Percentiles rank a stretch among this genome's conserved stretches.
These are phyloP conservation scores for Nemania sp. DNA, from an alignment of 2,329 filamentous ascomycete genomes.

Conservation along the genomic window DNA sequence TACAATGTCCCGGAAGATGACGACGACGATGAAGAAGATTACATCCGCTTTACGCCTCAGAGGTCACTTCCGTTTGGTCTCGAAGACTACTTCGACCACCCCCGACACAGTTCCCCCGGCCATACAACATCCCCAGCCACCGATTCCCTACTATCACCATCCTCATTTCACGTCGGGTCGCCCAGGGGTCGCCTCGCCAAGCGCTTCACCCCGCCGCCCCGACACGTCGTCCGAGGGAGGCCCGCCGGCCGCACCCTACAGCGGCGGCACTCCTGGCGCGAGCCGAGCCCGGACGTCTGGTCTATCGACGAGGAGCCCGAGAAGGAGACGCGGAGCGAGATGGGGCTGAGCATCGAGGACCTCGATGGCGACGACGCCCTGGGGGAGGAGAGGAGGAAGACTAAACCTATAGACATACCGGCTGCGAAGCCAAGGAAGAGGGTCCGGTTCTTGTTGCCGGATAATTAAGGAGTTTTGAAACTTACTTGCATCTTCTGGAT, in stretches of 20 bases:
- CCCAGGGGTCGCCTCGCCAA: constrained; percentile 36
- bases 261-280: constrained; percentile 57
- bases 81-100: constrained; percentile 48
- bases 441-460: constrained; percentile 59
- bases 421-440: constrained; percentile 58
- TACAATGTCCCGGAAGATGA: constrained; percentile 49
- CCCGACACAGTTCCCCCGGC: constrained; percentile 41
- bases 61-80: constrained; percentile 49
- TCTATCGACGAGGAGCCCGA: constrained; percentile 64
- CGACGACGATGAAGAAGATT: constrained; percentile 52
- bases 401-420: constrained; percentile 47
- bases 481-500: constrained; percentile 10
- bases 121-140: constrained; percentile 35
- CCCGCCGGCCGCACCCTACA: constrained; percentile 43
- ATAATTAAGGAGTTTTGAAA: constrained; percentile 44
- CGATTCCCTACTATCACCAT: constrained; percentile 42
- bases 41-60: constrained; percentile 53
- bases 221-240: constrained; percentile 41
- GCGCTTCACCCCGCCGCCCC: constrained; percentile 41
- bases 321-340: constrained; percentile 54
- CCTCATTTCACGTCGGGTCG: constrained; percentile 41
- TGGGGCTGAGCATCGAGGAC: constrained; percentile 43
- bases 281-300: constrained; percentile 64
- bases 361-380: constrained; percentile 36
- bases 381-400: too few species aligned